Base-by-base conservation (phyloP, 495 filamentous ascomycete species). In the Hypoxylon fragiforme region DNA sequence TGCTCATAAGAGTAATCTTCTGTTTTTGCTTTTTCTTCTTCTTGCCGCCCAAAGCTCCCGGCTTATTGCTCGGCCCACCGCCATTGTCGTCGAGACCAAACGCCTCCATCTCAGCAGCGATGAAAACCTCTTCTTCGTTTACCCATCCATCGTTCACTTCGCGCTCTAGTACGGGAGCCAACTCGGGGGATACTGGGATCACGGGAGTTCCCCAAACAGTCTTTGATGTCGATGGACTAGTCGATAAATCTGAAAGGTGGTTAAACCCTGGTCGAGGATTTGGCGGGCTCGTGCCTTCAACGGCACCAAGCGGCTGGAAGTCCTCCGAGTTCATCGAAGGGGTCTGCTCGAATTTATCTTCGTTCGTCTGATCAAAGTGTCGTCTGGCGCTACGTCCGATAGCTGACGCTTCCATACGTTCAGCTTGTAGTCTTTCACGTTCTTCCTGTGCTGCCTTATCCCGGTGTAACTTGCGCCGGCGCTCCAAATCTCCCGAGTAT, bases 1-100 rank as follows among this genome's bases (percentile, higher is more conserved):
- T 96, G 50, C 89, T 91, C 91, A 96, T 96, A 48, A 96, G 67
- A 7, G 90, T 96, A 43, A 96, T 96, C 77, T 95, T 94, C 74
- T 95, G 91, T 42, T 81, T 84, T 73, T 95, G 91, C 44, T 81
- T 84, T 73, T 95, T 96, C 77, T 92, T 95, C 72, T 89, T 91
- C 74, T 89, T 91, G 44, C 78, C 73, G 4, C 65, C 69, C 7
- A 63, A 62, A 32, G 57, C 41, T 36, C 62, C 35, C 56, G 66
- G 48, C 7, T 42, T 43, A 18, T 39, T 61, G 41, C 57, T 57
- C 11, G 65, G 46, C 9, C 63, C 54, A 36, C 49, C 49, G 16
- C 48, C 34, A 53, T 59, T 48, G 43, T 59, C 54, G 38, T 76
- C 73, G 9, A 78, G 15, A 1, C 65, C 63, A 12, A 79, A 41